A percentile compares a stretch with the other conserved stretches of the same genome.
Conservation (phyloP, 2,329 filamentous ascomycete species). For the Talaromyces atroroseus region DNA sequence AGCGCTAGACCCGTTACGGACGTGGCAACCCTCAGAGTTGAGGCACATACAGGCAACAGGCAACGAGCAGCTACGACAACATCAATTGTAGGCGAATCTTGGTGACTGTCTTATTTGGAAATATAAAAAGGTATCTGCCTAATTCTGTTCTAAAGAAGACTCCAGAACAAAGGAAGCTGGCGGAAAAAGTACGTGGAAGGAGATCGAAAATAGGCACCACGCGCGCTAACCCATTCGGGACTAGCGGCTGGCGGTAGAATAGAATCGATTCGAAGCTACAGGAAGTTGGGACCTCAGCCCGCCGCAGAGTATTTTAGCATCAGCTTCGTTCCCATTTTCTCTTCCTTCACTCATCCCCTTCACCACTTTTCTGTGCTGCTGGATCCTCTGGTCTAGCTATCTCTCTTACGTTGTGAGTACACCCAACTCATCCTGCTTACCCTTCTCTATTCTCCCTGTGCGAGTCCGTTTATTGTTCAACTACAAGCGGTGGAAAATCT, state of each 20-base stretch:
- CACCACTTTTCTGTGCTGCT: conserved; percentile 18
- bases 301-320: conserved; percentile 17
- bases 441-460: neutral
- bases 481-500: neutral
- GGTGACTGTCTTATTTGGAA: too few species aligned
- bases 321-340: conserved; percentile 18
- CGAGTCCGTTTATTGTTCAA: neutral
- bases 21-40: neutral
- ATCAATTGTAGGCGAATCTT: neutral
- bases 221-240: neutral
- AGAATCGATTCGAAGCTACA: conserved; percentile 16
- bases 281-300: conserved; percentile 8
- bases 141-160: too few species aligned
- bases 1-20: neutral
- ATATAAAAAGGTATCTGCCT: too few species aligned
- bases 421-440: neutral
- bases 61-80: neutral
- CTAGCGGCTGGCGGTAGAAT: conserved; percentile 12
- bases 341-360: conserved; percentile 15
- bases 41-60: neutral
- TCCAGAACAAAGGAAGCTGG: neutral
- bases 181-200: conserved; percentile 5
- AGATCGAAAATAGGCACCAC: conserved; percentile 1
- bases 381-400: neutral
- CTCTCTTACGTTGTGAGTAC: conserved; percentile 13